Base-by-base conservation (phyloP, 768 basidiomycete genomes). In the Collybia sordida region DNA sequence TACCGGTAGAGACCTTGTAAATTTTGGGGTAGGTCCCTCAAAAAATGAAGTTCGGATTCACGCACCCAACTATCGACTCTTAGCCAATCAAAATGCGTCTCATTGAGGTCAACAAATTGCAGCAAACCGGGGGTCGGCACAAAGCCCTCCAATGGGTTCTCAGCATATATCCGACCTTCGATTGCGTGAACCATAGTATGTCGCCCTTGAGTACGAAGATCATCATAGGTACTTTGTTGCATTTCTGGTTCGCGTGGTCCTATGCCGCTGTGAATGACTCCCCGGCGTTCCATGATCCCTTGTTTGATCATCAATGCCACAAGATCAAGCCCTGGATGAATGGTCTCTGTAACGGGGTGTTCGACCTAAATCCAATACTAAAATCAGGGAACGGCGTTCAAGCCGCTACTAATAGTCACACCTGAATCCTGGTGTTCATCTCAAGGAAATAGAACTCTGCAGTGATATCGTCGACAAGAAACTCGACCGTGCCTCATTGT, bases 341-440 rank as follows among this genome's bases (percentile, higher is more conserved):
- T 66, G 17, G 67, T 70, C 62, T 87, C 85, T 0, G 85, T 86
- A 25, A 88, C 72, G 1, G 82, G 73, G 52, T 89, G 86, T 63
- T 88, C 86, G 15, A 88, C 84, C 73, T 85, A 57, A 7, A 54
- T 52, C 15, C 1, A 27, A 8, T 7, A 45, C 7, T 22, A 9
- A 18, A 19, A 44, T 47, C 40, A 53, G 28, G 52, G 24, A 45
- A 53, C 22, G 1, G 6, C 4, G 19, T 18, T 19, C 3, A n/a
- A 45, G 4, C 28, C 1, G 22, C 19, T 31, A 23, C 34, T 42
- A 41, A 8, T 23, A n/a, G 35, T 34, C 58, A 45, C 48, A 73
- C 81, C 59, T 85, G 83, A 39, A 86, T 77, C 7, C 85, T 73
- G 0, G 83, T 82, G 53, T 89, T 88, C 79, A 88, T 82, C 62